Evolutionary conservation across 164 flowering plant genomes (phyloP).

Genomic region (Nymphaea thermarum): DNA sequence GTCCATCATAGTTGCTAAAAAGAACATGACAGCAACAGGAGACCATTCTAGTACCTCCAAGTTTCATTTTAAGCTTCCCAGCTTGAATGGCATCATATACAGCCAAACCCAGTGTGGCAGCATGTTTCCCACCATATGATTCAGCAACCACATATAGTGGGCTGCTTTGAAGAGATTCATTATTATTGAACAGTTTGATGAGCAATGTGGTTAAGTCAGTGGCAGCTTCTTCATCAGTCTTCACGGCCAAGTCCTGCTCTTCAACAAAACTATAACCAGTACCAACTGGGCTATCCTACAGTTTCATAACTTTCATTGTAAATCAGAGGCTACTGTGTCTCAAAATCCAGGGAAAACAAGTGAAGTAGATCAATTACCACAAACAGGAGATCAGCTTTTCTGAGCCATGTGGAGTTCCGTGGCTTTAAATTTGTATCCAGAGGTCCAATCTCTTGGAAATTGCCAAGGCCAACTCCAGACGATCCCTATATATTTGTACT

Average conservation of each 20-base stretch:
- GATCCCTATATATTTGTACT: constrained; percentile 23
- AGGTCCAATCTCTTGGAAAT: constrained; percentile 54
- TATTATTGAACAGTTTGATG: constrained; percentile 39
- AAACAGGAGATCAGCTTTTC: constrained; percentile 56
- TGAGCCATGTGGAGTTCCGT: constrained; percentile 50
- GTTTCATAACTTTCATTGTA: neutral
- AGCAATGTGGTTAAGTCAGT: constrained; percentile 58
- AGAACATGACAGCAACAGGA: neutral
- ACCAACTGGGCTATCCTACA: constrained; percentile 88
- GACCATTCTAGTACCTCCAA: constrained; percentile 46
- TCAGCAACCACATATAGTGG: constrained; percentile 74
- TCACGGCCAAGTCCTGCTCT: constrained; percentile 36
- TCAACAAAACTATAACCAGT: constrained; percentile 88
- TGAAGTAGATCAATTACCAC: constrained; percentile 18
- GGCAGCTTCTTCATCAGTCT: constrained; percentile 75
- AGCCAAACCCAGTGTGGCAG: constrained; percentile 61
- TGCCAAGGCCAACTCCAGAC: constrained; percentile 54
- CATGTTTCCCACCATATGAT: constrained; percentile 90
- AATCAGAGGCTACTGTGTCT: neutral
- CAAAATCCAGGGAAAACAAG: neutral
- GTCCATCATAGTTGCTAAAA: neutral
- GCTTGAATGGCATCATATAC: constrained; percentile 50
- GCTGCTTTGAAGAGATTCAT: constrained; percentile 46
- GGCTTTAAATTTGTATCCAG: constrained; percentile 32
- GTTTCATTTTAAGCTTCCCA: constrained; percentile 55